Conservation (phyloP, 129 eudicot genomes). For the Scalesia atractyloides region DNA sequence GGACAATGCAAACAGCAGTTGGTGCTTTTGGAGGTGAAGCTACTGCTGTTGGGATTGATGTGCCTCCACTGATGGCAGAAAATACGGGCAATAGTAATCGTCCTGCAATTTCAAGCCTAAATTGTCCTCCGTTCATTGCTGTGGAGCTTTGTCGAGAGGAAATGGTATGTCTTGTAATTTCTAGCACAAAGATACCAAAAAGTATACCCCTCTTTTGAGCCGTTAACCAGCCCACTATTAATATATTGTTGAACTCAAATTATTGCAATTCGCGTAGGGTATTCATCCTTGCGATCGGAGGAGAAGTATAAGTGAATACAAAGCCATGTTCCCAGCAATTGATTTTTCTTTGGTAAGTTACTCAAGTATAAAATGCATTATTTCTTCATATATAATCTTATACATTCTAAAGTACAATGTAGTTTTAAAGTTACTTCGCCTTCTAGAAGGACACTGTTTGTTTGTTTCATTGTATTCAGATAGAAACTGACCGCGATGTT, state of each 20-base stretch:
- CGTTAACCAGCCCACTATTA: not conserved
- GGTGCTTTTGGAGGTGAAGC: conserved; percentile 88
- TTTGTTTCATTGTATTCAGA: conserved; percentile 43
- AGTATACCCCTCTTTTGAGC: not conserved
- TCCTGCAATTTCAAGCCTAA: conserved; percentile 77
- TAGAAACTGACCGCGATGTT: conserved; percentile 74
- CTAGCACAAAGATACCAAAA: not conserved
- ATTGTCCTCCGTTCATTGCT: conserved; percentile 76
- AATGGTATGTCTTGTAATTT: conserved; percentile 49
- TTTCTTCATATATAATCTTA: conserved; percentile 1
- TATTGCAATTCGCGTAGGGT: conserved; percentile 55
- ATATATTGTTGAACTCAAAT: conserved; percentile 13
- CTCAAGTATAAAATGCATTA: not conserved
- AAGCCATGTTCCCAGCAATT: conserved; percentile 81
- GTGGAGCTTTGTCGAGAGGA: conserved; percentile 92
- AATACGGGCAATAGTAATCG: conserved; percentile 62
- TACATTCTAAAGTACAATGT: conserved; percentile 7
- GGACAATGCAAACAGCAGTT: conserved; percentile 99
- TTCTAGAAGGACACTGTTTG: conserved; percentile 1
- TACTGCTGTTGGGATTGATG: conserved; percentile 49
- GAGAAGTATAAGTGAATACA: conserved; percentile 75
- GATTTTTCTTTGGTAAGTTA: conserved; percentile 83
- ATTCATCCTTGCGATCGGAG: conserved; percentile 93
- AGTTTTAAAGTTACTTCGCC: not conserved
- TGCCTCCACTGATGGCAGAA: conserved; percentile 67